These are phyloP conservation scores for Globisporangium cystogenes DNA, from an alignment of 352 stramenopile species.

Conservation along the genomic window DNA sequence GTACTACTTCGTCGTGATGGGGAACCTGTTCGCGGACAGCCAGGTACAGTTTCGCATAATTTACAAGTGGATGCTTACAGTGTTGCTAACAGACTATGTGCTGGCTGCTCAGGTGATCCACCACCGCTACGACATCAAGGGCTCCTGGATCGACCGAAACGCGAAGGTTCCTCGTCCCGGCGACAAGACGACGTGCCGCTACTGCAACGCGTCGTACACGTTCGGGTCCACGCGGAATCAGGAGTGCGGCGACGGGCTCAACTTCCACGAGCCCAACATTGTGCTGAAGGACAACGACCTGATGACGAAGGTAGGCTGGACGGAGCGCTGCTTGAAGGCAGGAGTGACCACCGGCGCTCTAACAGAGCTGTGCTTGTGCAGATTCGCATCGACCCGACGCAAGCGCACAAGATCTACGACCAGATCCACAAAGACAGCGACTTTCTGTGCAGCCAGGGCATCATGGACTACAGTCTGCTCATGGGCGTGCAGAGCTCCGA, in stretches of 20 bases:
- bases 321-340: background rate
- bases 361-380: conserved; percentile 2
- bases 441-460: conserved; percentile 85
- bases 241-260: conserved; percentile 80
- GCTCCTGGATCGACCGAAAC: conserved; percentile 86
- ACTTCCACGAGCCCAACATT: conserved; percentile 87
- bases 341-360: no score
- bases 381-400: conserved; percentile 74
- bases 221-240: conserved; percentile 82
- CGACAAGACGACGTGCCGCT: conserved; percentile 76
- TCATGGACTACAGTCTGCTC: conserved; percentile 92
- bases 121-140: conserved; percentile 91
- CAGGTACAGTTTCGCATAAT: conserved; percentile 24
- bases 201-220: conserved; percentile 85
- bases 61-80: background rate
- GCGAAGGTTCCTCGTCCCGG: conserved; percentile 76
- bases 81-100: background rate
- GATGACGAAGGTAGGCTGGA: conserved; percentile 65
- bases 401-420: conserved; percentile 83
- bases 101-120: conserved; percentile 41
- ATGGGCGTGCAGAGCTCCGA: conserved; percentile 89
- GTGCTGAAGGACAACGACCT: conserved; percentile 89
- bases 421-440: conserved; percentile 86
- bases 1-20: conserved; percentile 93
- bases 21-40: conserved; percentile 85